Base-by-base conservation (phyloP, 352 stramenopile species). In the Phytophthora rubi region DNA sequence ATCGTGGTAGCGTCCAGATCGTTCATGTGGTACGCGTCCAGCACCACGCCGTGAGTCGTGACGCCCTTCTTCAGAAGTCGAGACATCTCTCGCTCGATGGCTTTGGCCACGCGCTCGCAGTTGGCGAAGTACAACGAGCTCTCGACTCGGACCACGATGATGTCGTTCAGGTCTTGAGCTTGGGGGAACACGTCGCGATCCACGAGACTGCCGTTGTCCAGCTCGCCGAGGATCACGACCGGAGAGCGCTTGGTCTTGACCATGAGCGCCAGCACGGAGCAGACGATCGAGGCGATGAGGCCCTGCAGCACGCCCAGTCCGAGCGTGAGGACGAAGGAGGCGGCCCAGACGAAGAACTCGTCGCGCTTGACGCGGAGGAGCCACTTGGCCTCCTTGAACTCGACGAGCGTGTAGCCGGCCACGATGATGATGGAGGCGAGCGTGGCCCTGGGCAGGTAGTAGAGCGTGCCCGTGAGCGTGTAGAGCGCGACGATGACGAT, bases 371-470 rank as follows among this genome's bases (percentile, higher is more conserved):
- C 78, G 2, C 65, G 62, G 66, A 83, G 98, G 6, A 98, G 79
- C 68, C 90, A 89, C 55, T 90, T 90, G 53, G 91, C 90, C 71
- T 97, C 91, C 9, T 74, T 59, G 70, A 96, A 94, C 62, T 98
- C 92, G 32, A 98, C 70, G 21, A 98, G 79, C 18, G 87, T 87
- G 52, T 93, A 86, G 8, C 97, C 90, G 0, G 86, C 90, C 12
- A 95, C 90, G 72, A 98, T 93, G 45, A 98, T 95, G 62, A 98
- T 96, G 9, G 85, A 73, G 6, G 87, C 88, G 8, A 97, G 68
- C 21, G 81, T 91, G 10, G 83, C 73, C 47, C 87, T 85, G 23
- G 92, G 89, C 53, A 98, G 70, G 48, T 94, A 89, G 72, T 93
- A 90, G 61, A 98, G 90, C 21, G 91, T 73, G 9, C 81, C 62